Evolutionary conservation across 2,329 filamentous ascomycete genomes (phyloP).

Genomic region (Domatiomyces catenatus): DNA sequence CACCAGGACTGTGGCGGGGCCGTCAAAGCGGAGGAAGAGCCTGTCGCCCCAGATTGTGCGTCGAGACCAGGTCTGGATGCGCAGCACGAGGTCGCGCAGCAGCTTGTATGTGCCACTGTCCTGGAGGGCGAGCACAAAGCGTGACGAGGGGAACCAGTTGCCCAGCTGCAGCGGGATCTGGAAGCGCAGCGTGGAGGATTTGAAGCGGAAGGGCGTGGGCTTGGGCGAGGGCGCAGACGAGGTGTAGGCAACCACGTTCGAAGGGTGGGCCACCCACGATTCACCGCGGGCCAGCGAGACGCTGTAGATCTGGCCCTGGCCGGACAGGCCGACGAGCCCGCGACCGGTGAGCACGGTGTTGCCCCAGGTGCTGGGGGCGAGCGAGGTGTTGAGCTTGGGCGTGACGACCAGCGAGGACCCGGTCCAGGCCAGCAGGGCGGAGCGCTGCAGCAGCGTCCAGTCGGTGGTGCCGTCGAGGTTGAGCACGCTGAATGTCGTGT

Average conservation of each 20-base stretch:
- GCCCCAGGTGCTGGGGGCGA: slow-evolving; percentile 75
- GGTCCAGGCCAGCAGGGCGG: slow-evolving; percentile 89
- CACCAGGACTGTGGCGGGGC: slow-evolving; percentile 70
- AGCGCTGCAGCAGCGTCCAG: slow-evolving; percentile 82
- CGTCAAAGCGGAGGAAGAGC: slow-evolving; percentile 77
- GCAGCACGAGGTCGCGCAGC: slow-evolving; percentile 49
- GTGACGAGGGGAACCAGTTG: slow-evolving; percentile 49
- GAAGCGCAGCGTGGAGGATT: slow-evolving; percentile 56
- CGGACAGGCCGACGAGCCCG: slow-evolving; percentile 69
- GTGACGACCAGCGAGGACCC: slow-evolving; percentile 67
- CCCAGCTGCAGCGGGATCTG: slow-evolving; percentile 60
- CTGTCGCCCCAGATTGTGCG: slow-evolving; percentile 86
- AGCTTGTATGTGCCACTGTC: slow-evolving; percentile 58
- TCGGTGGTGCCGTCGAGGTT: slow-evolving; percentile 87
- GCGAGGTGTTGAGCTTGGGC: slow-evolving; percentile 52
- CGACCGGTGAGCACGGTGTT: slow-evolving; percentile 76
- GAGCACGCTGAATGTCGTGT: slow-evolving; percentile 73
- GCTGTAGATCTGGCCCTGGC: slow-evolving; percentile 79
- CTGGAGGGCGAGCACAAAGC: slow-evolving; percentile 59
- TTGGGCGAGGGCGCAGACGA: slow-evolving; percentile 46
- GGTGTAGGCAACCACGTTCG: slow-evolving; percentile 82
- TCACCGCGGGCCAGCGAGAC: slow-evolving; percentile 67
- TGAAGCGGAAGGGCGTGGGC: slow-evolving; percentile 76
- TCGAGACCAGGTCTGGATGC: slow-evolving; percentile 58
- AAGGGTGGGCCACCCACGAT: slow-evolving; percentile 78